Evolutionary conservation across 352 stramenopile species (phyloP).

Genomic region (Ochromonadaceae sp.): DNA sequence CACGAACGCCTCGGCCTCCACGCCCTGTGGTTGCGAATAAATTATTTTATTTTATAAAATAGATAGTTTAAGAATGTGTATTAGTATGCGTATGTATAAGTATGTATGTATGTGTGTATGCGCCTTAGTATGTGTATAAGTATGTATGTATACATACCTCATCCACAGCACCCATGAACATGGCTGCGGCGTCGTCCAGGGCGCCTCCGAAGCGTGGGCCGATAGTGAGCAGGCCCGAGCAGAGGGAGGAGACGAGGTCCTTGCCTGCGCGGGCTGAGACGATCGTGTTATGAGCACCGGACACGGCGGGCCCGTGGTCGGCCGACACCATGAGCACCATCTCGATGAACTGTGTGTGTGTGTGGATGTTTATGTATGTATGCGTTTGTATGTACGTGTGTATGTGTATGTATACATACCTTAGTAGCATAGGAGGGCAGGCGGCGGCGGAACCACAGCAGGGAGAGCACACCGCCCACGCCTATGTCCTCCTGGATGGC

Average conservation of each 20-base stretch:
- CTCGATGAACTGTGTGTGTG: conserved; percentile 96
- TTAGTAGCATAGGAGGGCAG: conserved; percentile 49
- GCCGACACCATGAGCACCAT: conserved; percentile 94
- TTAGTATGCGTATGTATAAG: no score
- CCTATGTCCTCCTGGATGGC: conserved; percentile 81
- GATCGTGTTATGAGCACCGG: conserved; percentile 90
- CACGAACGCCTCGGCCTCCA: conserved; percentile 72
- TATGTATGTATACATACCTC: neutral
- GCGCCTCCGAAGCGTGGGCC: conserved; percentile 85
- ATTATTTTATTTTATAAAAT: neutral
- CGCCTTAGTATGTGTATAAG: no score
- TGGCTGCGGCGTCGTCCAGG: conserved; percentile 68
- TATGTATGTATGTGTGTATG: neutral
- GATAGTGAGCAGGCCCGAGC: conserved; percentile 87
- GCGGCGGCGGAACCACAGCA: conserved; percentile 86
- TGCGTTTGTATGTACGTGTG: no score
- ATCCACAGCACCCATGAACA: conserved; percentile 21
- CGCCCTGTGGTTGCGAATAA: conserved; percentile 28
- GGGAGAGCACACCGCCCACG: conserved; percentile 75
- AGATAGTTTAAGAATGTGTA: neutral
- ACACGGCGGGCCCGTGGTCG: conserved; percentile 85
- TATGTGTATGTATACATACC: no score
- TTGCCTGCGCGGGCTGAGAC: conserved; percentile 80
- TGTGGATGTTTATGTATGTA: no score
- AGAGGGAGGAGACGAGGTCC: conserved; percentile 86